phyloP scores from a whole-genome alignment of 2,329 filamentous ascomycete species.

The Sclerotinia trifoliorum region DNA sequence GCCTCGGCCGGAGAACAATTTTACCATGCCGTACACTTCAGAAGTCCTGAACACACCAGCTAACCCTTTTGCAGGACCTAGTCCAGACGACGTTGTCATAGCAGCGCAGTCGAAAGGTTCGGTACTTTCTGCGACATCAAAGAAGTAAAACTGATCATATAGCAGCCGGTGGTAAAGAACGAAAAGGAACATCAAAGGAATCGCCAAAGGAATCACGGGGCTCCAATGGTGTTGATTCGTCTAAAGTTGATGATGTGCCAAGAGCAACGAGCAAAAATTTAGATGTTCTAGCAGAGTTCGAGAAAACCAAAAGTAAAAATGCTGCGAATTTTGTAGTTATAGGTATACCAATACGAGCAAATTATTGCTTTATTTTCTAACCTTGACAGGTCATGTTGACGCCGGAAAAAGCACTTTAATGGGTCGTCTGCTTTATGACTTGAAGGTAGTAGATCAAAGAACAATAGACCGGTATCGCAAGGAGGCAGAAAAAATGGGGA shows the following conservation, averaged over 20 bases:
- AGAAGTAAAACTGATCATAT: slow-evolving; percentile 42
- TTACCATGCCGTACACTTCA: slow-evolving; percentile 44
- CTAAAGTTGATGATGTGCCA: slow-evolving; percentile 53
- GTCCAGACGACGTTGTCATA: slow-evolving; percentile 86
- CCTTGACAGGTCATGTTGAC: slow-evolving; percentile 77
- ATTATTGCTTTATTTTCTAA: slow-evolving; percentile 26
- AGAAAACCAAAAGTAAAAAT: slow-evolving; percentile 72
- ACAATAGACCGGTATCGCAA: slow-evolving; percentile 84
- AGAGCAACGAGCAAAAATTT: slow-evolving; percentile 73
- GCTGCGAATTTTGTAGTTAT: slow-evolving; percentile 90
- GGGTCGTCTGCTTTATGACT: slow-evolving; percentile 87
- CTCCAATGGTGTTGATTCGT: slow-evolving; percentile 47
- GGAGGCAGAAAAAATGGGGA: slow-evolving; percentile 88
- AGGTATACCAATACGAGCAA: slow-evolving; percentile 54
- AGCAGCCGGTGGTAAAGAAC: slow-evolving; percentile 45
- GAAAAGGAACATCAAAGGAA: slow-evolving; percentile 44
- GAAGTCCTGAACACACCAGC: slow-evolving; percentile 44
- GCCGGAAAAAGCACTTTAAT: slow-evolving; percentile 97
- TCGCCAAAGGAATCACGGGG: slow-evolving; percentile 44
- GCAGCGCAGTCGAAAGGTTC: slow-evolving; percentile 89
- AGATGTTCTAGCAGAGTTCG: slow-evolving; percentile 78
- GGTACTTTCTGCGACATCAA: slow-evolving; percentile 41
- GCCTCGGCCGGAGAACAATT: slow-evolving; percentile 31
- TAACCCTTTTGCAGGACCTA: slow-evolving; percentile 77
- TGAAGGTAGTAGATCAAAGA: slow-evolving; percentile 82